Base-by-base conservation (phyloP, 257 asterid species). In the Solanum lycopersicoides region DNA sequence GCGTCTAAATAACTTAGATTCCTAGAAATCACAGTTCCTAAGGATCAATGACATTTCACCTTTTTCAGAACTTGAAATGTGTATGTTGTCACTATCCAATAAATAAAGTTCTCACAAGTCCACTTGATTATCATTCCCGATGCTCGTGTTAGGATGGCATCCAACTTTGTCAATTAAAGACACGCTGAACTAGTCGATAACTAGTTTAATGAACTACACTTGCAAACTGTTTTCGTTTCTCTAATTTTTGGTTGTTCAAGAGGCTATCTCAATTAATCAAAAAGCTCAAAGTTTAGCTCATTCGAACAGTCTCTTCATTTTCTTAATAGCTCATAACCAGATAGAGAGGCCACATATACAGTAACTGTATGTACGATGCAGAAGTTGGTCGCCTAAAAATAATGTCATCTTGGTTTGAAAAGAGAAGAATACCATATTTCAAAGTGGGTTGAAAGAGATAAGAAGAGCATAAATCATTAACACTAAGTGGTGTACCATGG, bases 401-500 rank as follows among this genome's bases (percentile, higher is more conserved):
- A 30, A 16, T 50, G 30, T 80, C 68, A 80, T 30, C 68, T 80
- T 80, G 69, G 42, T 47, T 28, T 12, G 20, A 3, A 80, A 56
- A 80, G 50, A 82, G 45, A 82, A 20, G 71, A 82, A 50, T 18
- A 12, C 18, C 45, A 30, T 32, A 30, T 18, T 82, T 50, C 21
- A 28, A 30, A 82, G 71, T 5, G 45, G 45, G 32, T 82, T 82
- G 30, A 82, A 47, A 82, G 20, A 32, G 20, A 47, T 47, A 6
- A 32, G 13, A 50, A 50, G 85, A 32, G 45, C 85, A 47, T 50
- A 82, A 50, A 18, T 3, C 85, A 82, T 30, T 82, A 82, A 30
- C 2, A 41, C 4, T 50, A 30, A 30, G 69, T 82, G 69, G 68
- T 32, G 53, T 86, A 97, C 99, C 99, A 97, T 89, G 99, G 99